Evolutionary conservation across 164 flowering plant species (phyloP).

Genomic region (Sextonia rubra): DNA sequence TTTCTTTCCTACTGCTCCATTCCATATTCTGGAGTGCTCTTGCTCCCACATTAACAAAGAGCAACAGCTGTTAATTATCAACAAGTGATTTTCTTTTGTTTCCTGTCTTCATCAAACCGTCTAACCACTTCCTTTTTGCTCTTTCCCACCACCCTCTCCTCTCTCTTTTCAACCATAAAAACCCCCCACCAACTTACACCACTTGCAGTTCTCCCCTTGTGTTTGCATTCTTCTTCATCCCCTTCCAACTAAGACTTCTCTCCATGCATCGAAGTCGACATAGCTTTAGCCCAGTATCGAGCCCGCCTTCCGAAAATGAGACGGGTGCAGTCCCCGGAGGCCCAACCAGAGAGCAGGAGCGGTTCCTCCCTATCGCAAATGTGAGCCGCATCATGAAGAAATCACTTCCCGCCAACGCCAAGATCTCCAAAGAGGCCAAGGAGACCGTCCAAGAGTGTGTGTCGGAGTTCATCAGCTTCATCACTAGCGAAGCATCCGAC

Average conservation of each 20-base stretch:
- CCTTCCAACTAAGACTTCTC: not conserved
- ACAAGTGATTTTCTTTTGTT: slow-evolving; percentile 8
- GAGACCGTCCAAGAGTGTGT: slow-evolving; percentile 50
- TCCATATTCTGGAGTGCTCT: not conserved
- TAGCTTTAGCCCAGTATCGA: slow-evolving; percentile 21
- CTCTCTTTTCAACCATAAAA: not conserved
- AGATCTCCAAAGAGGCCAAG: slow-evolving; percentile 44
- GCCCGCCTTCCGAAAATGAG: slow-evolving; percentile 23
- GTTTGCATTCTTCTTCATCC: not conserved
- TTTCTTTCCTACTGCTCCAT: not conserved
- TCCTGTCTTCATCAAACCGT: slow-evolving; percentile 31
- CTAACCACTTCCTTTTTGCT: slow-evolving; percentile 17
- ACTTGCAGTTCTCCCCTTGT: not conserved
- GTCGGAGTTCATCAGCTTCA: slow-evolving; percentile 50
- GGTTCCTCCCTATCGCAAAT: slow-evolving; percentile 45
- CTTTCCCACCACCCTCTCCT: not conserved
- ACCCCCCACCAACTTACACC: not conserved
- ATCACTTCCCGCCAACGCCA: slow-evolving; percentile 36
- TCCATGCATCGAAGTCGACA: slow-evolving; percentile 24
- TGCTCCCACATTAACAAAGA: not conserved
- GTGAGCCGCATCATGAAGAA: slow-evolving; percentile 45
- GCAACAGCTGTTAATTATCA: not conserved
- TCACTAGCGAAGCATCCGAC: slow-evolving; percentile 46
- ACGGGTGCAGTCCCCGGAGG: slow-evolving; percentile 12
- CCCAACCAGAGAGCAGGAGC: slow-evolving; percentile 31